A percentile compares a stretch with the other conserved stretches of the same genome.
These are phyloP conservation scores for Phaffia rhodozyma DNA, from an alignment of 1,284 basidiomycete genomes.

Conservation along the genomic window DNA sequence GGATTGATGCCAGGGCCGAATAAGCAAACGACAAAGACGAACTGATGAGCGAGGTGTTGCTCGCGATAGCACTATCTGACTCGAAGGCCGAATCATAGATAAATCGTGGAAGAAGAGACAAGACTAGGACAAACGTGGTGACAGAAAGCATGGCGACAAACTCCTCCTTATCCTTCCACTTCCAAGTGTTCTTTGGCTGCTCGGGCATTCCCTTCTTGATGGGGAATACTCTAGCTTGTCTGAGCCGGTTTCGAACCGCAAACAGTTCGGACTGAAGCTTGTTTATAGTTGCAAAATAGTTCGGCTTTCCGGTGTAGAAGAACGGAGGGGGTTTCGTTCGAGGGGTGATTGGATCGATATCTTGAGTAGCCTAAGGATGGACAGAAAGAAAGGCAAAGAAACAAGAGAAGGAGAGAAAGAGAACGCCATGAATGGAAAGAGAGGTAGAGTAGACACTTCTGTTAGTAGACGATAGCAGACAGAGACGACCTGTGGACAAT, in stretches of 20 bases:
- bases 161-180: conserved; percentile 4
- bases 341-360: conserved; percentile 9
- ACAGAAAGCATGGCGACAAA: not conserved
- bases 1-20: not conserved
- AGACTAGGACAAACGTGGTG: not conserved
- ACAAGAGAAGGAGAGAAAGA: not conserved
- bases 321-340: conserved; percentile 15
- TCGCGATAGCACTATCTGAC: too few species aligned
- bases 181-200: not conserved
- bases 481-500: too few species aligned
- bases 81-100: too few species aligned
- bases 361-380: not conserved
- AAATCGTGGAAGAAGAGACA: not conserved
- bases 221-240: not conserved
- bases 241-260: not conserved
- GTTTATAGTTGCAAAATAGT: not conserved
- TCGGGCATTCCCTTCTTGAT: not conserved
- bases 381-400: not conserved
- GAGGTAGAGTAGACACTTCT: not conserved
- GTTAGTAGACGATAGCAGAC: too few species aligned
- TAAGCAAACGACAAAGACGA: not conserved
- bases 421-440: not conserved
- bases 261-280: not conserved
- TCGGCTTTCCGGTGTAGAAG: conserved; percentile 14
- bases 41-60: not conserved